Conservation (phyloP, 2,329 filamentous ascomycete genomes). For the Trichoderma oligosporum region DNA sequence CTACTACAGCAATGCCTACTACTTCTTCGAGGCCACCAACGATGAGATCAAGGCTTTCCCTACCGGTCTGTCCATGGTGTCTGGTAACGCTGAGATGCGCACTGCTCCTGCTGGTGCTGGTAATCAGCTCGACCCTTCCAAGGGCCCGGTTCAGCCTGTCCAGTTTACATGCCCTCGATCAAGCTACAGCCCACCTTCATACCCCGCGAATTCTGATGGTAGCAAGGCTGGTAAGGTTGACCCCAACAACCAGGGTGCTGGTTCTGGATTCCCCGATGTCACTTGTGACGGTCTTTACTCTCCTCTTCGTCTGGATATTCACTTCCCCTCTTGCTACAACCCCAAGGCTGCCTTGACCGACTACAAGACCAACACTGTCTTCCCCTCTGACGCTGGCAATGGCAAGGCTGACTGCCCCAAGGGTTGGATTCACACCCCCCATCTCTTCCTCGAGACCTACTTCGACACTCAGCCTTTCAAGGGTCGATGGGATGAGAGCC, state of each 20-base stretch:
- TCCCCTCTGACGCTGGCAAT: slow-evolving; percentile 46
- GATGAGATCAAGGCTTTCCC: slow-evolving; percentile 69
- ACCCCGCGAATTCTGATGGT: slow-evolving; percentile 53
- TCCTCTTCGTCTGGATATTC: slow-evolving; percentile 61
- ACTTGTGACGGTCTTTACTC: slow-evolving; percentile 62
- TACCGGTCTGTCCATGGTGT: slow-evolving; percentile 65
- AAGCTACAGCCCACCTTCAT: slow-evolving; percentile 46
- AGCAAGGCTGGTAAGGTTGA: slow-evolving; percentile 52
- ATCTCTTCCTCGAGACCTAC: slow-evolving; percentile 58
- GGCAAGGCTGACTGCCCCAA: slow-evolving; percentile 53
- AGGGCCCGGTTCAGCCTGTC: slow-evolving; percentile 50
- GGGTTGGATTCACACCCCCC: slow-evolving; percentile 53
- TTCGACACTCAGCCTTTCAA: slow-evolving; percentile 54
- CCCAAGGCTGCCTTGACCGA: slow-evolving; percentile 56
- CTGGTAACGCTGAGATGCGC: slow-evolving; percentile 58
- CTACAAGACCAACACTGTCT: slow-evolving; percentile 63
- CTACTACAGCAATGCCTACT: slow-evolving; percentile 74
- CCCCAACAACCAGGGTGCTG: slow-evolving; percentile 51
- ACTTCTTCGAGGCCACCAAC: slow-evolving; percentile 64
- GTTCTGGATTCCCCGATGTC: slow-evolving; percentile 65
- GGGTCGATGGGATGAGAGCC: slow-evolving; percentile 51
- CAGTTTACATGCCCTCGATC: slow-evolving; percentile 60
- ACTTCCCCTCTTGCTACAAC: slow-evolving; percentile 73
- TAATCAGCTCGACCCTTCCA: slow-evolving; percentile 48
- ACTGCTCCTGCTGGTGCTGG: slow-evolving; percentile 52